Evolutionary conservation across 208 protist species (phyloP).

Genomic region (Leishmania martiniquensis): DNA sequence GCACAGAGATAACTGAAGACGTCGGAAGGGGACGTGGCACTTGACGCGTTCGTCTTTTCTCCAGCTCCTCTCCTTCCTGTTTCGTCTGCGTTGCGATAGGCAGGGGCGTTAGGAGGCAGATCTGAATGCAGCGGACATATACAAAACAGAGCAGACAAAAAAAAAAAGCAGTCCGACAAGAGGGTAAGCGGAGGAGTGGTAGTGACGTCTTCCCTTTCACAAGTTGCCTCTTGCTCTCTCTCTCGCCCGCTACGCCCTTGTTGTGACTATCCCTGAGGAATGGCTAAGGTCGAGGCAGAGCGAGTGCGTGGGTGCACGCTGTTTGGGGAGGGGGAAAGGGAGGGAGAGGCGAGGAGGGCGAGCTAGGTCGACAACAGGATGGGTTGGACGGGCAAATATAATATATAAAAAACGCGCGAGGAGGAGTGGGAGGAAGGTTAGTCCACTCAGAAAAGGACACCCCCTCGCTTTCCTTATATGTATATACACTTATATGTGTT

Average conservation of each 20-base stretch:
- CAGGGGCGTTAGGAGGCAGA: too few species aligned
- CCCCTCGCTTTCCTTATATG: not conserved
- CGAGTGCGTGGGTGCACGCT: not conserved
- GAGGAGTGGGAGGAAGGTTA: not conserved
- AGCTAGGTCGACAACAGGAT: not conserved
- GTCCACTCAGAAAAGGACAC: not conserved
- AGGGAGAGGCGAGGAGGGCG: not conserved
- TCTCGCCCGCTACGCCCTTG: not conserved
- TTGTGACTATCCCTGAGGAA: not conserved
- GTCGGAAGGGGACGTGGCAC: too few species aligned
- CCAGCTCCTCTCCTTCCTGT: not conserved
- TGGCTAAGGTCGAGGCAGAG: not conserved
- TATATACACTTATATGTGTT: not conserved
- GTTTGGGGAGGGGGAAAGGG: not conserved
- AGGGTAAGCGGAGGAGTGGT: too few species aligned
- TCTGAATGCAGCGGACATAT: too few species aligned
- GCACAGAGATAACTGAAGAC: too few species aligned
- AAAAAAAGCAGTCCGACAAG: too few species aligned
- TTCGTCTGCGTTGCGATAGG: not conserved
- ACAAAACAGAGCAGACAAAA: too few species aligned
- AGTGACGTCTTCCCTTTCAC: too few species aligned
- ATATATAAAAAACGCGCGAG: too few species aligned
- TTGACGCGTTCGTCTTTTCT: not conserved
- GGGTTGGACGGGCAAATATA: too few species aligned
- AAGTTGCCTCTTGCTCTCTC: not conserved